Evolutionary conservation across 805 yeast species (phyloP).

Genomic region (Nakazawaea populi): DNA sequence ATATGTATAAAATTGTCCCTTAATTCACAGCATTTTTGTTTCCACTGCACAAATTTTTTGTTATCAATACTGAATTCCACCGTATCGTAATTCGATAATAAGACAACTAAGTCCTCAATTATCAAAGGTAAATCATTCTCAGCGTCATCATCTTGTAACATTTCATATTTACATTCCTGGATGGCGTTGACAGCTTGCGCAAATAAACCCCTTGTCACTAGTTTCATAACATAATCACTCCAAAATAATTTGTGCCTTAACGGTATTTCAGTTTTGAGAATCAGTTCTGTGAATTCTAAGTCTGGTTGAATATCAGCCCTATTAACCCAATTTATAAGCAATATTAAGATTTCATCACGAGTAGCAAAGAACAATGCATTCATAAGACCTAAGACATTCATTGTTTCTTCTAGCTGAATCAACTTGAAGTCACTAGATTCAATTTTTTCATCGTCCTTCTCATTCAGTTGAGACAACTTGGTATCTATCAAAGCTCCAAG

Average conservation of each 20-base stretch:
- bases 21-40: slow-evolving; percentile 40
- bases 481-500: slow-evolving; percentile 25
- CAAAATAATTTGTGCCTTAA: slow-evolving; percentile 52
- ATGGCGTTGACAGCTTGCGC: slow-evolving; percentile 47
- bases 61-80: slow-evolving; percentile 28
- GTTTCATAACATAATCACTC: slow-evolving; percentile 50
- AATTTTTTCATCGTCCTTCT: not conserved
- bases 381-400: slow-evolving; percentile 52
- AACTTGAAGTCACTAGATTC: slow-evolving; percentile 12
- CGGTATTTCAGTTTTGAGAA: slow-evolving; percentile 36
- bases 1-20: slow-evolving; percentile 33
- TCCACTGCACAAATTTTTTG: slow-evolving; percentile 43
- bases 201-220: slow-evolving; percentile 57
- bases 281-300: slow-evolving; percentile 39
- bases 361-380: slow-evolving; percentile 45
- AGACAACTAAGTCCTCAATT: slow-evolving; percentile 33
- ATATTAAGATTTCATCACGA: slow-evolving; percentile 33
- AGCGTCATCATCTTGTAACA: slow-evolving; percentile 21
- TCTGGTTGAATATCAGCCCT: slow-evolving; percentile 65
- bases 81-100: slow-evolving; percentile 34
- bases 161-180: slow-evolving; percentile 35
- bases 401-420: slow-evolving; percentile 31
- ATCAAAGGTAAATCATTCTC: slow-evolving; percentile 28
- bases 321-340: slow-evolving; percentile 59
- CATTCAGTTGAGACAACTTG: slow-evolving; percentile 18